These are phyloP conservation scores for Pleoardoris graminearum DNA, from an alignment of 2,329 filamentous ascomycete genomes.

Conservation along the genomic window DNA sequence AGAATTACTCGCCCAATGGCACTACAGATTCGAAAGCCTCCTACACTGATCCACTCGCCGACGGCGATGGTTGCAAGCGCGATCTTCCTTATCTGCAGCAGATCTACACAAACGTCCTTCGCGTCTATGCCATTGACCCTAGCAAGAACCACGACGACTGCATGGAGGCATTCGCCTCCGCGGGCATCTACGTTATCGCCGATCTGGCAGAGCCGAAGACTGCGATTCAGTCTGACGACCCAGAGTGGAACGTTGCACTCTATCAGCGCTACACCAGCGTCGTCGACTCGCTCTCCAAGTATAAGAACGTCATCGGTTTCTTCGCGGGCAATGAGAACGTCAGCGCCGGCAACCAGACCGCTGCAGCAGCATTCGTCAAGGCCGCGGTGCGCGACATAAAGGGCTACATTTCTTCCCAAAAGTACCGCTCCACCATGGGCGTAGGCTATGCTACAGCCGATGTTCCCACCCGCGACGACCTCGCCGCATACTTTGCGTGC, in stretches of 20 bases:
- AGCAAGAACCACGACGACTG: slow-evolving; percentile 73
- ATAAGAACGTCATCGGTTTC: slow-evolving; percentile 93
- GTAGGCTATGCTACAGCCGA: slow-evolving; percentile 97
- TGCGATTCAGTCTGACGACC: slow-evolving; percentile 81
- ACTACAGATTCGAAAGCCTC: slow-evolving; percentile 43
- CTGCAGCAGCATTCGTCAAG: slow-evolving; percentile 91
- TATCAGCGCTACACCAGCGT: slow-evolving; percentile 82
- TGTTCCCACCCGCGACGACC: slow-evolving; percentile 77
- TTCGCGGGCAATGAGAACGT: slow-evolving; percentile 98
- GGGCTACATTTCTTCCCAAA: slow-evolving; percentile 79
- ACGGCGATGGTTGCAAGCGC: slow-evolving; percentile 71
- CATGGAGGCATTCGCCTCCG: slow-evolving; percentile 78
- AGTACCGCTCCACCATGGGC: slow-evolving; percentile 71
- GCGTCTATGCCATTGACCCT: slow-evolving; percentile 89
- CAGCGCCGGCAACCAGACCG: slow-evolving; percentile 83
- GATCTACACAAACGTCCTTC: slow-evolving; percentile 87
- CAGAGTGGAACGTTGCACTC: slow-evolving; percentile 77
- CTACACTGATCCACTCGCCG: slow-evolving; percentile 83
- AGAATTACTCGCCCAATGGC: slow-evolving; percentile 43
- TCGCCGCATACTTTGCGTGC: slow-evolving; percentile 95
- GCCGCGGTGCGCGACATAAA: slow-evolving; percentile 95
- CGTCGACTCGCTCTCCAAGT: slow-evolving; percentile 76
- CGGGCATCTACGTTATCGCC: slow-evolving; percentile 91
- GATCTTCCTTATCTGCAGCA: slow-evolving; percentile 81
- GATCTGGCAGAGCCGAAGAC: slow-evolving; percentile 64